phyloP scores from a whole-genome alignment of 2,329 filamentous ascomycete genomes.

The Trichoderma afroharzianum region DNA sequence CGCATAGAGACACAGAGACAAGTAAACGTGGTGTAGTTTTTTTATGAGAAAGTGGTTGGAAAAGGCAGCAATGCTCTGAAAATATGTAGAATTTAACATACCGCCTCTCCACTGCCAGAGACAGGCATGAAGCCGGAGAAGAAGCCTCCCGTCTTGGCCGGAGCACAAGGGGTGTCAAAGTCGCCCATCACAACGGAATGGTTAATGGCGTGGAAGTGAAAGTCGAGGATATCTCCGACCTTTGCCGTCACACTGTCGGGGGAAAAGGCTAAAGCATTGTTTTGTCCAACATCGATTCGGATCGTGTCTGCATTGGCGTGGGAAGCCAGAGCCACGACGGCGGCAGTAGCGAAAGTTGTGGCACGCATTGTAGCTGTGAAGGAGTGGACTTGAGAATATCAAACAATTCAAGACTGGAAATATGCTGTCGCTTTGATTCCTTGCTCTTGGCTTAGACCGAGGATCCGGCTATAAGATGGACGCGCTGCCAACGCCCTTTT shows the following conservation, averaged over 20 bases:
- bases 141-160: slow-evolving; percentile 1
- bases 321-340: slow-evolving; percentile 39
- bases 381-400: neutral
- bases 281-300: slow-evolving; percentile 9
- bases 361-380: neutral
- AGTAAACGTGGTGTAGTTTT: neutral
- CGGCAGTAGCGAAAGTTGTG: neutral
- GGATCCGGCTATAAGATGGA: neutral
- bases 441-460: neutral
- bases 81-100: neutral
- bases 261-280: neutral
- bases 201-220: slow-evolving; percentile 5
- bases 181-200: slow-evolving; percentile 8
- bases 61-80: neutral
- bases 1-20: neutral
- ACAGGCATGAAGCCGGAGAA: slow-evolving; percentile 12
- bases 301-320: neutral
- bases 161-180: slow-evolving; percentile 10
- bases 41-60: accelerated
- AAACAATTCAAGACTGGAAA: neutral
- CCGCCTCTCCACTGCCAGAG: neutral
- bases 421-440: neutral
- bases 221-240: neutral
- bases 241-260: slow-evolving; percentile 8
- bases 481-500: neutral